Conservation (phyloP, 2,329 filamentous ascomycete species). For the Bipolaris cookei region DNA sequence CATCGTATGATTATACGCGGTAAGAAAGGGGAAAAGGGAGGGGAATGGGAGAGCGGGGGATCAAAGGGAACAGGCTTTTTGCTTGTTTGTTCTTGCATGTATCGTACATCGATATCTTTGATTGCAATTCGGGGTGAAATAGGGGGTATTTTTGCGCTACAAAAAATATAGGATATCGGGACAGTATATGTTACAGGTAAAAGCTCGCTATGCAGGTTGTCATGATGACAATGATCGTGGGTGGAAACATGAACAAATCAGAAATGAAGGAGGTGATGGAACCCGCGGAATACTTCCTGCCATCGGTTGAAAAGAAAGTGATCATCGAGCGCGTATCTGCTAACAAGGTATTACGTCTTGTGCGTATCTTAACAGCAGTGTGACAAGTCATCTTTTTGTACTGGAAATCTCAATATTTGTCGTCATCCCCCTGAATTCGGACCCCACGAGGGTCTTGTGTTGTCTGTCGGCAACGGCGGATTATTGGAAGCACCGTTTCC, state of each 20-base stretch:
- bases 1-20: background rate
- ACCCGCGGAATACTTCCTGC: conserved; percentile 46
- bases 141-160: conserved; percentile 4
- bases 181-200: conserved; percentile 6
- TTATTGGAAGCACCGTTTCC: conserved; percentile 17
- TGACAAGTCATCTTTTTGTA: conserved; percentile 1
- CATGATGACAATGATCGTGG: background rate
- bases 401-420: conserved; percentile 1
- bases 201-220: conserved; percentile 1
- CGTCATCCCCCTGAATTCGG: conserved; percentile 29
- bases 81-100: background rate
- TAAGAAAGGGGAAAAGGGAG: background rate
- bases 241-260: background rate
- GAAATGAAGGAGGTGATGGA: conserved; percentile 22
- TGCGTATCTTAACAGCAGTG: conserved; percentile 2
- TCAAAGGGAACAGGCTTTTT: background rate
- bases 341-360: conserved; percentile 12
- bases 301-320: conserved; percentile 18
- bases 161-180: background rate
- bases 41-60: background rate
- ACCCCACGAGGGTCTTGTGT: conserved; percentile 26
- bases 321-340: conserved; percentile 5
- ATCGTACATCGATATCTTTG: background rate
- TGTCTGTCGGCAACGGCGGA: conserved; percentile 26
- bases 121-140: background rate